Evolutionary conservation across 495 filamentous ascomycete genomes (phyloP).

Genomic region (Aspergillus baeticus): DNA sequence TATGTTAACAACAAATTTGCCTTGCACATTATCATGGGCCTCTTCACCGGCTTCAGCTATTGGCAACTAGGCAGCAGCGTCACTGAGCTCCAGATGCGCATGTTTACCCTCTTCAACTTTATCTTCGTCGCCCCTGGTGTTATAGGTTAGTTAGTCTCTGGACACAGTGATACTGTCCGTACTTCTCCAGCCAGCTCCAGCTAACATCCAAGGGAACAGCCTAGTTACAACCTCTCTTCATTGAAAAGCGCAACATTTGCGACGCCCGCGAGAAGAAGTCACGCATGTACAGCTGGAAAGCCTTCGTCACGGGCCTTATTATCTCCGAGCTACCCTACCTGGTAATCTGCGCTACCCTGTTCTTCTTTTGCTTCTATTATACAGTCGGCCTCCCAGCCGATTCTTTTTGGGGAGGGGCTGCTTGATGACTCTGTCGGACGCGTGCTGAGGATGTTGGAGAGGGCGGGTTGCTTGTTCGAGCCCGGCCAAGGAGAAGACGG

Average conservation of each 20-base stretch:
- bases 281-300: conserved; percentile 56
- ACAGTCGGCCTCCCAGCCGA: conserved; percentile 19
- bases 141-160: conserved; percentile 50
- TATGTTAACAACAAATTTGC: conserved; percentile 66
- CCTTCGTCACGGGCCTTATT: conserved; percentile 51
- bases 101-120: conserved; percentile 54
- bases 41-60: conserved; percentile 48
- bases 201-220: no score
- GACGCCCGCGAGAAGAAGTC: conserved; percentile 52
- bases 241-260: conserved; percentile 53
- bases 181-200: no score
- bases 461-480: no score
- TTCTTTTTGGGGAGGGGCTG: no score
- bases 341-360: conserved; percentile 48
- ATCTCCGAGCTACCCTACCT: conserved; percentile 57
- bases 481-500: no score
- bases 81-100: conserved; percentile 29
- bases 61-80: conserved; percentile 38
- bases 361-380: conserved; percentile 56
- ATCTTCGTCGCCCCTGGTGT: conserved; percentile 52
- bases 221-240: conserved; percentile 55
- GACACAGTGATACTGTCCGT: no score
- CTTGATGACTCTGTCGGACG: no score
- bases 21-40: conserved; percentile 35
- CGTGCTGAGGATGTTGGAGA: no score